Conservation (phyloP, 2,329 filamentous ascomycete species). For the Aspergillus quadrilineatus region DNA sequence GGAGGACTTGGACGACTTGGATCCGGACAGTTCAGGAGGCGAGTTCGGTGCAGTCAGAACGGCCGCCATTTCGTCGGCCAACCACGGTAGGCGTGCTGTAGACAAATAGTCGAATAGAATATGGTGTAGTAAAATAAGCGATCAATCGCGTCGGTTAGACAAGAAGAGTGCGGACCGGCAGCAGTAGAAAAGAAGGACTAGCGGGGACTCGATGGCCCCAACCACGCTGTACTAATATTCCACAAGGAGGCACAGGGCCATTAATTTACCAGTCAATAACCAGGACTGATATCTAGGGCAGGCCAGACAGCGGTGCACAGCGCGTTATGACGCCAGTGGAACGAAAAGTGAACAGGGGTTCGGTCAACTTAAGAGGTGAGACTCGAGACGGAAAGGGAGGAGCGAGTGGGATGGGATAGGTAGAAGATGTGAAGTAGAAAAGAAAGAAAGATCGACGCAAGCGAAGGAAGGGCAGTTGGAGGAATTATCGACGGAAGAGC, state of each 20-base stretch:
- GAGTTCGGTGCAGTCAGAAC: conserved; percentile 59
- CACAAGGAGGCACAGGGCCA: conserved; percentile 4
- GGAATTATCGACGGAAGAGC: conserved; percentile 17
- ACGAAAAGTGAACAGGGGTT: conserved; percentile 13
- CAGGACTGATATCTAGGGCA: conserved; percentile 8
- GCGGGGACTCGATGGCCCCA: conserved; percentile 6
- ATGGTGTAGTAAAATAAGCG: not conserved
- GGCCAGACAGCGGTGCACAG: not conserved
- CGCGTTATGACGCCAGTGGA: conserved; percentile 14
- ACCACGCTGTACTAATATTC: conserved; percentile 10
- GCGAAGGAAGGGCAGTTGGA: conserved; percentile 5
- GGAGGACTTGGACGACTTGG: conserved; percentile 87
- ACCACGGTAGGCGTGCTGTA: not conserved
- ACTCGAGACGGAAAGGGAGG: conserved; percentile 18
- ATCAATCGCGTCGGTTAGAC: not conserved
- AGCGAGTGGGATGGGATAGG: conserved; percentile 16
- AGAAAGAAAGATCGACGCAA: conserved; percentile 18
- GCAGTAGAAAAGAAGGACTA: conserved; percentile 15
- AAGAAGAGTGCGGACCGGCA: conserved; percentile 3
- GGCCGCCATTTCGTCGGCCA: conserved; percentile 41
- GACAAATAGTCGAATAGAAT: not conserved
- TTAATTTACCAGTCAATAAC: conserved; percentile 10
- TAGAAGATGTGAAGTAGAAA: conserved; percentile 7
- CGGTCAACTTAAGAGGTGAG: not conserved
- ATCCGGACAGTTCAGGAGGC: conserved; percentile 75